Conservation (phyloP, 1,139 yeast species). For the Blastobotrys malaysiensis region DNA sequence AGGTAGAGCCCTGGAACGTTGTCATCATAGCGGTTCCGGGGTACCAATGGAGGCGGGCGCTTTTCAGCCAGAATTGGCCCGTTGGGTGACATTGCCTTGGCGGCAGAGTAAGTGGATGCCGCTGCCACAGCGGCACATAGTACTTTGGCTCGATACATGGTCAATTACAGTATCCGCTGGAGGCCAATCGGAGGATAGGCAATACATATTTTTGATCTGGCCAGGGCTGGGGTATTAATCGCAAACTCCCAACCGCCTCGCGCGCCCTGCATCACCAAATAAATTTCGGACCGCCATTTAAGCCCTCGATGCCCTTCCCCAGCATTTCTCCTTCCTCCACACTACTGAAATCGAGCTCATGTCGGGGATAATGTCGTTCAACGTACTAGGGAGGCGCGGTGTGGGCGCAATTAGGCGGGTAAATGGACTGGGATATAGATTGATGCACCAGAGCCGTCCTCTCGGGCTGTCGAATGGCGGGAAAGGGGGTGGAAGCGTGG, state of each 20-base stretch:
- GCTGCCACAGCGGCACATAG: background rate
- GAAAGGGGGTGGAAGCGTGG: slow-evolving; percentile 4
- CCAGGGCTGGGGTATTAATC: background rate
- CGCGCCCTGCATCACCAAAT: background rate
- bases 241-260: background rate
- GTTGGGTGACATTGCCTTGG: background rate
- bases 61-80: background rate
- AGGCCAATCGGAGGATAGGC: background rate
- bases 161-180: background rate
- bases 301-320: background rate
- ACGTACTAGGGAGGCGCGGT: background rate
- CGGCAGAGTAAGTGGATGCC: background rate
- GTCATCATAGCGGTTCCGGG: background rate
- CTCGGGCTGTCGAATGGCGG: background rate
- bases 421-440: background rate
- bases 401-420: background rate
- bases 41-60: background rate
- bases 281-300: no score
- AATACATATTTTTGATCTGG: background rate
- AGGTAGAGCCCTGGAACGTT: slow-evolving; percentile 46
- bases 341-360: background rate
- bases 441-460: background rate
- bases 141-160: background rate
- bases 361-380: background rate
- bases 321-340: background rate